These are phyloP conservation scores for Datisca glomerata DNA, from an alignment of 306 rosid genomes.

Conservation along the genomic window DNA sequence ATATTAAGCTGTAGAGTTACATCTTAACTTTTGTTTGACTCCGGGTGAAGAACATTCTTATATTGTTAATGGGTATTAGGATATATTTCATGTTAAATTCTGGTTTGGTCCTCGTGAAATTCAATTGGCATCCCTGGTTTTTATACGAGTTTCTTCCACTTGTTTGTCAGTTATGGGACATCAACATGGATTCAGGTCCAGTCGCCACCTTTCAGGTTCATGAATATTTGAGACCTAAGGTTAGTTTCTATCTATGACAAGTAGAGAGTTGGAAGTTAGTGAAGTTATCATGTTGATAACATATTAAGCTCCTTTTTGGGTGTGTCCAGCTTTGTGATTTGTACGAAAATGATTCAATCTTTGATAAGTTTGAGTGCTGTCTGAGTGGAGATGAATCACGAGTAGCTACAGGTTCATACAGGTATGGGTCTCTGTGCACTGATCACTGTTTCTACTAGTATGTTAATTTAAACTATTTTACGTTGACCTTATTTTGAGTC, in stretches of 20 bases:
- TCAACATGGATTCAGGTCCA: slow-evolving; percentile 54
- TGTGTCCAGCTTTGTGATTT: slow-evolving; percentile 69
- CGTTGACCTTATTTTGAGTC: slow-evolving; percentile 8
- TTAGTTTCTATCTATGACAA: slow-evolving; percentile 14
- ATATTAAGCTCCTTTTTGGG: slow-evolving; percentile 13
- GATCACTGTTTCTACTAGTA: too few relatives aligned
- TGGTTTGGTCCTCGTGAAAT: background rate
- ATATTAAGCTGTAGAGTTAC: too few relatives aligned
- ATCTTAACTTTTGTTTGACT: too few relatives aligned
- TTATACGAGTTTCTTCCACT: slow-evolving; percentile 2
- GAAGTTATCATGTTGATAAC: background rate
- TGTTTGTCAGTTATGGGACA: slow-evolving; percentile 41
- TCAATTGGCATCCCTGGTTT: slow-evolving; percentile 2
- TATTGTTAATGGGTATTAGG: too few relatives aligned
- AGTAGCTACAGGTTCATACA: slow-evolving; percentile 92
- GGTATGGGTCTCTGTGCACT: slow-evolving; percentile 29
- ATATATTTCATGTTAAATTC: too few relatives aligned
- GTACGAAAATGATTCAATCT: slow-evolving; percentile 93
- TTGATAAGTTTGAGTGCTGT: slow-evolving; percentile 94
- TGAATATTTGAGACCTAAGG: slow-evolving; percentile 93
- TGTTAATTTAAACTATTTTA: background rate
- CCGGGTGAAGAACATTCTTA: too few relatives aligned
- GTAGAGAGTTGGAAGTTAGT: background rate
- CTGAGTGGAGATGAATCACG: slow-evolving; percentile 86
- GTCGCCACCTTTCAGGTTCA: slow-evolving; percentile 46